Percentiles rank a stretch among this genome's conserved stretches.
Evolutionary conservation across 352 stramenopile genomes (phyloP).

Genomic region (Pythium rhizo-oryzae): DNA sequence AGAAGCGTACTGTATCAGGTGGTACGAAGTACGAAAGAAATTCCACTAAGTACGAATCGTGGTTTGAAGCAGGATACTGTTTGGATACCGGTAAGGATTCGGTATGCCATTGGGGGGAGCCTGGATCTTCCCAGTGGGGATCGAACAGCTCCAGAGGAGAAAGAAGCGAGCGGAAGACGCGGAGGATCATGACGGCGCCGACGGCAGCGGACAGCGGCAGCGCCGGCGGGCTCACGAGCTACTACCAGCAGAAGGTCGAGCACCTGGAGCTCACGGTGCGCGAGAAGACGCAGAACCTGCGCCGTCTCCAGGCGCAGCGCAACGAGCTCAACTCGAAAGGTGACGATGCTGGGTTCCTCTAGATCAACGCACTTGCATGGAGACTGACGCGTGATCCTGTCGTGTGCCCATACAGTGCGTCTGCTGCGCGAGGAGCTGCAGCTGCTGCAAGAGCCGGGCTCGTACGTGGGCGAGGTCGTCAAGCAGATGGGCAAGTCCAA

Average conservation of each 20-base stretch:
- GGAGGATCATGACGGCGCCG: constrained; percentile 46
- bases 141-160: constrained; percentile 12
- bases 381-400: constrained; percentile 3
- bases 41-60: neutral
- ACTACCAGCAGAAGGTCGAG: constrained; percentile 97
- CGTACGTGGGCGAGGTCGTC: constrained; percentile 99
- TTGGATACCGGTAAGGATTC: constrained; percentile 22
- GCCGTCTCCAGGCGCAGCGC: constrained; percentile 98
- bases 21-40: constrained; percentile 12
- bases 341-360: constrained; percentile 32
- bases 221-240: constrained; percentile 75
- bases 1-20: no score
- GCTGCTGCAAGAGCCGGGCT: constrained; percentile 98
- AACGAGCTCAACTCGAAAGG: constrained; percentile 99
- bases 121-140: neutral
- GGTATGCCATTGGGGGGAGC: constrained; percentile 12
- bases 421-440: constrained; percentile 98
- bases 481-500: constrained; percentile 99
- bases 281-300: constrained; percentile 96
- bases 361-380: neutral
- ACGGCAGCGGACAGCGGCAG: constrained; percentile 31
- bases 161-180: constrained; percentile 32
- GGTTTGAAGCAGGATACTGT: constrained; percentile 19
- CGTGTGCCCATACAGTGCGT: constrained; percentile 68
- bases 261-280: constrained; percentile 93